These are phyloP conservation scores for Fusarium buxicola DNA, from an alignment of 2,329 filamentous ascomycete genomes.

Conservation along the genomic window DNA sequence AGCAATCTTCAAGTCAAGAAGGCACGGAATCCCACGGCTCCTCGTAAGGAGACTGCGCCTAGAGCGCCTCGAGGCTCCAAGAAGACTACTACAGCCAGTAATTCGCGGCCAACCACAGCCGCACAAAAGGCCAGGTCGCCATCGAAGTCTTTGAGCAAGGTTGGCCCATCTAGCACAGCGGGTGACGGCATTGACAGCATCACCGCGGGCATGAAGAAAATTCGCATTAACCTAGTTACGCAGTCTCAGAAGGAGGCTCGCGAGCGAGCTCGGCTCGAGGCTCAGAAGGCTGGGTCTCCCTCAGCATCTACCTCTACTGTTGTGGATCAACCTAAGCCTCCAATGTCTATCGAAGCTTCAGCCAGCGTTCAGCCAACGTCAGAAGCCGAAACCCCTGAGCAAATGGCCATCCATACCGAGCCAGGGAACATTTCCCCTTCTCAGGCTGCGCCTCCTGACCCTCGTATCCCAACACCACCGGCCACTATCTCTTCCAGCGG, in stretches of 20 bases:
- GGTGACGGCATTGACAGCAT: slow-evolving; percentile 64
- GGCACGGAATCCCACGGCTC: slow-evolving; percentile 60
- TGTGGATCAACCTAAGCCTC: slow-evolving; percentile 1
- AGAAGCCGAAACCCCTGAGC: not conserved
- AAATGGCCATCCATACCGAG: not conserved
- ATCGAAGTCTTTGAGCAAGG: slow-evolving; percentile 25
- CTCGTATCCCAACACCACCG: slow-evolving; percentile 35
- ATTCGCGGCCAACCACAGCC: slow-evolving; percentile 25
- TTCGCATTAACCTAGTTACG: slow-evolving; percentile 71
- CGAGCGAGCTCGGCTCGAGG: slow-evolving; percentile 50
- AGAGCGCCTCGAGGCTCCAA: slow-evolving; percentile 52
- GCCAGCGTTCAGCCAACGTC: slow-evolving; percentile 5
- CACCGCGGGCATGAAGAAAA: slow-evolving; percentile 69
- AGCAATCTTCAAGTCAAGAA: slow-evolving; percentile 68
- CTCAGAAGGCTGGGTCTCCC: slow-evolving; percentile 31
- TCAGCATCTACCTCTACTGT: slow-evolving; percentile 12
- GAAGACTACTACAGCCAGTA: slow-evolving; percentile 47
- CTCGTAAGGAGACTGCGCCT: slow-evolving; percentile 56
- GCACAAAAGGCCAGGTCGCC: slow-evolving; percentile 26
- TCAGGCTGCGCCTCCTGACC: slow-evolving; percentile 18
- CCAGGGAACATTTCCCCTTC: slow-evolving; percentile 23
- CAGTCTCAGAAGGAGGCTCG: slow-evolving; percentile 68
- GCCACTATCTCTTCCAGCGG: slow-evolving; percentile 43
- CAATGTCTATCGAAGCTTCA: not conserved
- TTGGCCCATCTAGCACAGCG: slow-evolving; percentile 20